Conservation (phyloP, 345 rosid species). For the Theobroma cacao region DNA sequence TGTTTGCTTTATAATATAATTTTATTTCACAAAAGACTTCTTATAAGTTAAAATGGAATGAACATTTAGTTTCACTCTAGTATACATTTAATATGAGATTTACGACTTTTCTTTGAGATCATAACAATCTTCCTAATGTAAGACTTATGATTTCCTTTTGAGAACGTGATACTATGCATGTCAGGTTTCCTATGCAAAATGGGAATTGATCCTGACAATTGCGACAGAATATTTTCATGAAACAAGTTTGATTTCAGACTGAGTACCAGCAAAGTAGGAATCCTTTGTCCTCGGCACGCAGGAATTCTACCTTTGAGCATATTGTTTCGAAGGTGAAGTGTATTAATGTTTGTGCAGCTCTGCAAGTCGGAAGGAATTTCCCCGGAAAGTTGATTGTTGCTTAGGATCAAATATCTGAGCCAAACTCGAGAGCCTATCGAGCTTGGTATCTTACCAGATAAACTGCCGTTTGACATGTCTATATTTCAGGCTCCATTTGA, state of each 20-base stretch:
- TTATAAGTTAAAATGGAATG: no score
- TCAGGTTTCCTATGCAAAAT: conserved; percentile 36
- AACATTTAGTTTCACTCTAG: no score
- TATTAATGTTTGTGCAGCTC: conserved; percentile 38
- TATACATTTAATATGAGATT: no score
- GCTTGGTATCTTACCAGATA: conserved; percentile 42
- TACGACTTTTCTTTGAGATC: no score
- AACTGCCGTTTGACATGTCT: conserved; percentile 42
- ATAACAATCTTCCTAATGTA: no score
- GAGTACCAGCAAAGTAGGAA: conserved; percentile 32
- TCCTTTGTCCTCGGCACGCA: conserved; percentile 25
- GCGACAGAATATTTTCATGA: conserved; percentile 29
- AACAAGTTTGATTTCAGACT: conserved; percentile 33
- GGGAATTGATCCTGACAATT: conserved; percentile 33
- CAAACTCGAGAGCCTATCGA: conserved; percentile 35
- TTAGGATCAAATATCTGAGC: conserved; percentile 37
- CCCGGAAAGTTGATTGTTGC: conserved; percentile 41
- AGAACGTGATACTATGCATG: conserved; percentile 27
- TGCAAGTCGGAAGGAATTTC: conserved; percentile 40
- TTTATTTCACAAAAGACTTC: no score
- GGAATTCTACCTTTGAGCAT: conserved; percentile 40
- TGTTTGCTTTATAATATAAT: no score
- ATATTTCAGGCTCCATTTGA: no score
- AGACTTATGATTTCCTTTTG: no score
- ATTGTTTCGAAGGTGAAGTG: conserved; percentile 47